Percentiles rank a stretch among this genome's conserved stretches.
These are phyloP conservation scores for Talaromyces sp. DNA, from an alignment of 2,329 filamentous ascomycete genomes.

Conservation along the genomic window DNA sequence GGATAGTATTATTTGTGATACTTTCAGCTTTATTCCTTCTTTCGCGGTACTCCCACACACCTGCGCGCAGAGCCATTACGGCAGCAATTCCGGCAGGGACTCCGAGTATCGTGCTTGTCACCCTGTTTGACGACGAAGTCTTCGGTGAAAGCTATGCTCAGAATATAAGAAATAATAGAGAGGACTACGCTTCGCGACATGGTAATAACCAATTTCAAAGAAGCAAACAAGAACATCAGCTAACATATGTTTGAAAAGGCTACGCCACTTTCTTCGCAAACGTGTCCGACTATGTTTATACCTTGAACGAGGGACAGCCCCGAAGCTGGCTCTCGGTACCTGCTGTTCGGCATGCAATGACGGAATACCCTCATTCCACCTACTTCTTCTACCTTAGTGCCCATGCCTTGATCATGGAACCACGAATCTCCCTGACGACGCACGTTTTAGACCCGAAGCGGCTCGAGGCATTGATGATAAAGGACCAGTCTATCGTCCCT, in stretches of 20 bases:
- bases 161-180: conserved; percentile 73
- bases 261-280: conserved; percentile 81
- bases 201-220: conserved; percentile 51
- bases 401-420: conserved; percentile 84
- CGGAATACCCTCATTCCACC: conserved; percentile 66
- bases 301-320: conserved; percentile 33
- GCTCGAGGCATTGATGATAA: conserved; percentile 75
- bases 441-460: conserved; percentile 62
- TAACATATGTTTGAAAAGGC: conserved; percentile 46
- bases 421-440: conserved; percentile 60
- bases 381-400: conserved; percentile 87
- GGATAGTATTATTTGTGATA: conserved; percentile 43
- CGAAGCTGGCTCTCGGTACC: conserved; percentile 62
- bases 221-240: not conserved
- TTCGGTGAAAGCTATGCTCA: conserved; percentile 63
- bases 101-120: conserved; percentile 69
- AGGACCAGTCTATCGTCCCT: conserved; percentile 79
- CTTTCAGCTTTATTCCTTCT: conserved; percentile 26
- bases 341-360: conserved; percentile 82
- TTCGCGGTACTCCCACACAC: conserved; percentile 23
- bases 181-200: conserved; percentile 77
- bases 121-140: conserved; percentile 65
- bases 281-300: conserved; percentile 61
- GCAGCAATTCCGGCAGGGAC: conserved; percentile 21
- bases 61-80: conserved; percentile 18